phyloP scores from a whole-genome alignment of 441 rosid genomes.

The Breynia disticha region DNA sequence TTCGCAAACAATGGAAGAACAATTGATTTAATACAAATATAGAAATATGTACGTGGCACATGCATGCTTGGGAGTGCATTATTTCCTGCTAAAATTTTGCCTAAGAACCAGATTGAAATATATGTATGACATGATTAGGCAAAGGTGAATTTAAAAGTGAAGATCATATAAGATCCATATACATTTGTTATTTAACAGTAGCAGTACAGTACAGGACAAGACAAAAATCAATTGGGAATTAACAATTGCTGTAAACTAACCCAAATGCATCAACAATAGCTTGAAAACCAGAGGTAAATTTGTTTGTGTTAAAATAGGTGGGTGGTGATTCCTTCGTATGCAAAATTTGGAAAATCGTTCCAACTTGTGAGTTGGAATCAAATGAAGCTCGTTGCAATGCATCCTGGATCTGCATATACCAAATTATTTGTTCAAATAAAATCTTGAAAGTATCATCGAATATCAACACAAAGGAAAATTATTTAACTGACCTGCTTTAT shows the following conservation, averaged over 20 bases:
- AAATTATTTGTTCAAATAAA: neutral
- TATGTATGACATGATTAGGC: too few relatives aligned
- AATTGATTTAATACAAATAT: too few relatives aligned
- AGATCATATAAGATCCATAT: too few relatives aligned
- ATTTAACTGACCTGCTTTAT: conserved; percentile 43
- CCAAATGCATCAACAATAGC: conserved; percentile 84
- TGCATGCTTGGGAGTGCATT: too few relatives aligned
- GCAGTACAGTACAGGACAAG: neutral
- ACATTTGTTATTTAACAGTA: neutral
- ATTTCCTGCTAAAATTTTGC: too few relatives aligned
- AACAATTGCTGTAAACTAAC: conserved; percentile 36
- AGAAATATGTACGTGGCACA: too few relatives aligned
- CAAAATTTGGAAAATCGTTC: conserved; percentile 53
- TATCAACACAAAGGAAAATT: neutral
- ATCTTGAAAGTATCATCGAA: neutral
- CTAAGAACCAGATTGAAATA: neutral
- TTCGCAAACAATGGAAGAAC: too few relatives aligned
- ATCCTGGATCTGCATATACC: conserved; percentile 54
- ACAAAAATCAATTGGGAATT: conserved; percentile 3
- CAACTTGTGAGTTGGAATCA: conserved; percentile 72
- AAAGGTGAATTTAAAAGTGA: too few relatives aligned
- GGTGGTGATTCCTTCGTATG: conserved; percentile 65
- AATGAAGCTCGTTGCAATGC: conserved; percentile 53
- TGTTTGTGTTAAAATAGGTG: conserved; percentile 62
- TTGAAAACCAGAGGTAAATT: conserved; percentile 66